Base-by-base conservation (phyloP, 1,284 basidiomycete genomes). In the Leccinum huronense region DNA sequence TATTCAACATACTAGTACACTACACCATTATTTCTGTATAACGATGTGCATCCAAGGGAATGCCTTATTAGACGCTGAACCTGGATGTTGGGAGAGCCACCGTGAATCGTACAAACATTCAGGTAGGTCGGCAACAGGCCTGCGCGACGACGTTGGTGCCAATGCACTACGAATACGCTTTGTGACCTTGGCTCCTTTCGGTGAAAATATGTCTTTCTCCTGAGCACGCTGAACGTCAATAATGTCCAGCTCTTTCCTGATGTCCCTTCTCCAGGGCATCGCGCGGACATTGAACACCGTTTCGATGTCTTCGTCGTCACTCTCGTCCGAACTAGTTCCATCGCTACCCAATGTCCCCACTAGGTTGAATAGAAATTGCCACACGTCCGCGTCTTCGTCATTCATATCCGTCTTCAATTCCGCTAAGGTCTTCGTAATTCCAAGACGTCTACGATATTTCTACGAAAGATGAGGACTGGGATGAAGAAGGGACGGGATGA, bases 301-400 rank as follows among this genome's bases (percentile, higher is more conserved):
- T 34, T 65, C 11, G 11, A 59, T 62, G 13, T 65, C 63, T 19
- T 67, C 14, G 1, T 67, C 27, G 4, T 42, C 36, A 38, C 66
- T 67, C 23, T 67, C 59, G 5, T 67, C 60, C 9, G 63, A 67
- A 16, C 66, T 67, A 19, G 45, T 67, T 7, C 66, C 63, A 65
- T 67, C 51, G 27, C 55, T 67, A 9, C 60, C 66, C 3, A 67
- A 34, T 13, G 10, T 55, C 3, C 13, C 48, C 2, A 67, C n/a
- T 4, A 67, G 5, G 2, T 10, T 7, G 3, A 9, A 48, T 10
- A 67, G 34, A 36, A 63, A 67, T 9, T 14, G 6, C 66, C 66
- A 67, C 0, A 62, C 38, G 2, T 5, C 5, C 8, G 42, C 14
- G 19, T 60, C 58, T 1, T 63, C 5, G 5, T 34, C 34, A 2